phyloP scores from a whole-genome alignment of 495 filamentous ascomycete species.

The Opeltia flavorubescens region DNA sequence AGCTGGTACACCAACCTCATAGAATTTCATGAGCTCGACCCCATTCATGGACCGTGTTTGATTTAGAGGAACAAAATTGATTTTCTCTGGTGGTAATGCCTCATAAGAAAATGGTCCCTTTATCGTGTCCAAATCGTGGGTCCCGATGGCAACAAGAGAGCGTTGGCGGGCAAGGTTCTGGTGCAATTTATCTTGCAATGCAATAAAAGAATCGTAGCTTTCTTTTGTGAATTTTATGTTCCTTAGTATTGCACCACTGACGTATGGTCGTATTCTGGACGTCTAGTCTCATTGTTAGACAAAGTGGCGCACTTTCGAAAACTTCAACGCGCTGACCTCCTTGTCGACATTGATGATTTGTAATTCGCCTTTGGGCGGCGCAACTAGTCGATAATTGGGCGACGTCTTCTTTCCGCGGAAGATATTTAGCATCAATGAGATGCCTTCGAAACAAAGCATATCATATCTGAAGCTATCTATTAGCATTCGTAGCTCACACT shows the following conservation, averaged over 20 bases:
- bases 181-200: conserved; percentile 94
- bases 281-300: conserved; percentile 33
- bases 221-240: conserved; percentile 83
- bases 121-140: conserved; percentile 89
- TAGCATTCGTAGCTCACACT: neutral
- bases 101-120: conserved; percentile 95
- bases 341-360: conserved; percentile 66
- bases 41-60: conserved; percentile 78
- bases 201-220: conserved; percentile 93
- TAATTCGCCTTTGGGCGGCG: conserved; percentile 57
- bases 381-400: conserved; percentile 62
- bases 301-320: neutral
- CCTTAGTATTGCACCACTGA: conserved; percentile 75
- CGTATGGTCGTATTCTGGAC: conserved; percentile 64
- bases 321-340: conserved; percentile 48
- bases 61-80: conserved; percentile 83
- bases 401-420: conserved; percentile 62
- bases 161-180: conserved; percentile 88
- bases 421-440: conserved; percentile 88
- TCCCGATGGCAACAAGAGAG: conserved; percentile 89
- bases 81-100: conserved; percentile 79
- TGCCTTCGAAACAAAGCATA: conserved; percentile 95
- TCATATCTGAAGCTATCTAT: conserved; percentile 55
- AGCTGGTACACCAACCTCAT: conserved; percentile 43
- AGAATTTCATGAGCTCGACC: conserved; percentile 84